phyloP scores from a whole-genome alignment of 1,139 yeast species.

The Geotrichum carabidarum region DNA sequence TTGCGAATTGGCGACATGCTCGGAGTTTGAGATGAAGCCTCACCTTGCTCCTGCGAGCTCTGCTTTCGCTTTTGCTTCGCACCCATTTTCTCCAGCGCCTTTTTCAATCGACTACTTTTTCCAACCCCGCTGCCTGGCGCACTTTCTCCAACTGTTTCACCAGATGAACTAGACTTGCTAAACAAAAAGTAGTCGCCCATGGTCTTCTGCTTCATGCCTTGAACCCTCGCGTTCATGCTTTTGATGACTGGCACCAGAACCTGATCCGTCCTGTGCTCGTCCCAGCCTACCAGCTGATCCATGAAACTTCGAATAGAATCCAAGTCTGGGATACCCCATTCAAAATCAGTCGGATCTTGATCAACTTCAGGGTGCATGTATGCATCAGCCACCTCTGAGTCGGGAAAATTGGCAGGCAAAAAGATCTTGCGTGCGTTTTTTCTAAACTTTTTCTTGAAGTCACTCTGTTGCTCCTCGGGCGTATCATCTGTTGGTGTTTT shows the following conservation, averaged over 20 bases:
- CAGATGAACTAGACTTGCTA: not conserved
- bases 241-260: constrained; percentile 82
- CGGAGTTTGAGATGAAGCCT: too few species aligned
- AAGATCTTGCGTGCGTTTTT: constrained; percentile 59
- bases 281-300: constrained; percentile 76
- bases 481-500: constrained; percentile 25
- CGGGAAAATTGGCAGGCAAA: constrained; percentile 64
- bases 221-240: constrained; percentile 57
- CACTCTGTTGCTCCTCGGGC: constrained; percentile 18
- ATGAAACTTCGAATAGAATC: constrained; percentile 71
- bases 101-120: constrained; percentile 7
- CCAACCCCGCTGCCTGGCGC: not conserved
- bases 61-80: constrained; percentile 5
- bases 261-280: constrained; percentile 69
- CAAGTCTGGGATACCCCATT: constrained; percentile 87
- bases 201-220: constrained; percentile 29
- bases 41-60: not conserved
- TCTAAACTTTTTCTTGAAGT: constrained; percentile 44
- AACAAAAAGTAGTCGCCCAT: constrained; percentile 6
- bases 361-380: constrained; percentile 81
- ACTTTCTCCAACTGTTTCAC: not conserved
- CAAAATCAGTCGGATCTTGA: constrained; percentile 64
- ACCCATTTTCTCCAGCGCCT: constrained; percentile 10
- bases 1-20: not conserved
- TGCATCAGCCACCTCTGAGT: constrained; percentile 61